These are phyloP conservation scores for Camellia japonica DNA, from an alignment of 148 eudicot genomes.

Conservation along the genomic window DNA sequence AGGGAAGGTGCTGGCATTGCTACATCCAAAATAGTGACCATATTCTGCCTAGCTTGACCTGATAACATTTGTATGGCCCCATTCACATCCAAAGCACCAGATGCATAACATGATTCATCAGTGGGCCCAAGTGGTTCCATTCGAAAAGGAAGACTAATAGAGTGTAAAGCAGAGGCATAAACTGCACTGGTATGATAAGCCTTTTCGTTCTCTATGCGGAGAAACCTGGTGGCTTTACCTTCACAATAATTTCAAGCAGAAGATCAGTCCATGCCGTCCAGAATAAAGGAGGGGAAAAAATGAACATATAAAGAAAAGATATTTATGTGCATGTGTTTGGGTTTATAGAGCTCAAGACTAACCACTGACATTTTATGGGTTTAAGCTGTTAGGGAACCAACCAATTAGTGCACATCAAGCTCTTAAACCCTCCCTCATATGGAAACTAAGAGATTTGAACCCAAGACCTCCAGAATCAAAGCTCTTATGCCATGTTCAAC, in stretches of 20 bases:
- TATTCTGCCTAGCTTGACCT: conserved; percentile 72
- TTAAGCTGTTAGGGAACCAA: neutral
- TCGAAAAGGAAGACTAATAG: conserved; percentile 78
- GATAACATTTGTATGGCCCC: conserved; percentile 66
- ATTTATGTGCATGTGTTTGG: neutral
- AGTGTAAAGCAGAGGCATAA: conserved; percentile 88
- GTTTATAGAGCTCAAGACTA: neutral
- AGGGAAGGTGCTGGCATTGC: conserved; percentile 75
- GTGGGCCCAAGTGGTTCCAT: conserved; percentile 69
- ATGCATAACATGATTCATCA: conserved; percentile 34
- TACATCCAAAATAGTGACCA: conserved; percentile 62
- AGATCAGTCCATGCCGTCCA: neutral
- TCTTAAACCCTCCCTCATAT: neutral
- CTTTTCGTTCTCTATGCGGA: conserved; percentile 61
- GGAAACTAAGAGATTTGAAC: neutral
- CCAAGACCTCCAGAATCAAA: conserved; percentile 4
- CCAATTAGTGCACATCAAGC: neutral
- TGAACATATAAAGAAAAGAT: neutral
- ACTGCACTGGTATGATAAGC: conserved; percentile 81
- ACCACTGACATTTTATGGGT: neutral
- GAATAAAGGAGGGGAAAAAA: neutral
- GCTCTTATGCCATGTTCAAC: neutral
- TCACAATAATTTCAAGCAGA: conserved; percentile 23
- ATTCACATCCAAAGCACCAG: conserved; percentile 60
- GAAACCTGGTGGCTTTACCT: conserved; percentile 57